A percentile compares a stretch with the other conserved stretches of the same genome.
Conservation (phyloP, 148 eudicot genomes). For the Camellia sinensis region DNA sequence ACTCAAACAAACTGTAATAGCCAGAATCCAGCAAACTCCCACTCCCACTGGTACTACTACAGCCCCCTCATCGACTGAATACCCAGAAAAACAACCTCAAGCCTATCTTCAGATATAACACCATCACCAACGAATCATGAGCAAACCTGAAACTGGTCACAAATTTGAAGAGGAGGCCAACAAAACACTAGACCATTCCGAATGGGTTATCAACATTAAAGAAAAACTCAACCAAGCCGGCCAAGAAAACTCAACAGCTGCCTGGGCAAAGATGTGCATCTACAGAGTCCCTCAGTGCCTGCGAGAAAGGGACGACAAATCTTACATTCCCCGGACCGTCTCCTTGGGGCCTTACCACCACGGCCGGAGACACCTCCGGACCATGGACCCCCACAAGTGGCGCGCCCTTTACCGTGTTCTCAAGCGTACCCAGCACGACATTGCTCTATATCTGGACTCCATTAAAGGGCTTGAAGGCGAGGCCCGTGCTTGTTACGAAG, state of each 20-base stretch:
- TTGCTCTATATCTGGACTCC: constrained; percentile 47
- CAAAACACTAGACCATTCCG: constrained; percentile 37
- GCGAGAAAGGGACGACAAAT: too few species aligned
- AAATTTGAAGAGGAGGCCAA: constrained; percentile 9
- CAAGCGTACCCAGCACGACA: constrained; percentile 45
- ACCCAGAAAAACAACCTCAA: constrained; percentile 8
- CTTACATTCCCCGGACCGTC: too few species aligned
- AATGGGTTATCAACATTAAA: constrained; percentile 62
- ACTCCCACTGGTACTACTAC: not conserved
- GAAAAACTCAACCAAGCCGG: constrained; percentile 58
- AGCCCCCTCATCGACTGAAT: constrained; percentile 24
- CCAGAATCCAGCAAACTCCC: constrained; percentile 33
- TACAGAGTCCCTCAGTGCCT: too few species aligned
- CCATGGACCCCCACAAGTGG: constrained; percentile 87
- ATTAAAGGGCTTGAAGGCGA: constrained; percentile 57
- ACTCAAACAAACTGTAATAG: constrained; percentile 68
- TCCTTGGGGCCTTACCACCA: constrained; percentile 12
- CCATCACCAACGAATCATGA: constrained; percentile 26
- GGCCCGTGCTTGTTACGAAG: constrained; percentile 67
- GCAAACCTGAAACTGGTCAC: constrained; percentile 19
- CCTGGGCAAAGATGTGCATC: not conserved
- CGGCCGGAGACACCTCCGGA: constrained; percentile 40
- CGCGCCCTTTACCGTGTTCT: constrained; percentile 58
- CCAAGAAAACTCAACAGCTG: constrained; percentile 43
- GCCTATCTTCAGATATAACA: constrained; percentile 8